These are phyloP conservation scores for Penicillium sp. DNA, from an alignment of 2,329 filamentous ascomycete species.

Conservation along the genomic window DNA sequence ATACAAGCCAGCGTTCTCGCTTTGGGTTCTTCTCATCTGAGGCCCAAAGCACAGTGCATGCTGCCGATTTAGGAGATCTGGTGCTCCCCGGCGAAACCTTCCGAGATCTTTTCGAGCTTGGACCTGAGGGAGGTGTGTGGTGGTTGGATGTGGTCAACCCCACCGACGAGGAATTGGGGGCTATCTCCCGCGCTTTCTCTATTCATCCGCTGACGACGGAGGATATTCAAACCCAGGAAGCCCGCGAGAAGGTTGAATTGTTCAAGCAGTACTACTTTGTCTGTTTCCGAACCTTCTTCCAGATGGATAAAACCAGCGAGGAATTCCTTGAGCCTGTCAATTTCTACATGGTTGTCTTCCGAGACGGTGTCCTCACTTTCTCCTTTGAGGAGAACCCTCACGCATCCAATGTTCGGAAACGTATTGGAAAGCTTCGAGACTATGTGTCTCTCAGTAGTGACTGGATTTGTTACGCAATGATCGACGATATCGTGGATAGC, in stretches of 20 bases:
- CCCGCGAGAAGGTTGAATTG: constrained; percentile 96
- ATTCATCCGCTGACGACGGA: constrained; percentile 94
- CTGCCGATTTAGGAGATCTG: constrained; percentile 81
- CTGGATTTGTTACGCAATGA: constrained; percentile 98
- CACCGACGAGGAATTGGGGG: constrained; percentile 80
- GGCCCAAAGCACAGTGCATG: constrained; percentile 89
- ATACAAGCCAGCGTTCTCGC: constrained; percentile 65
- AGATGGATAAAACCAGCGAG: constrained; percentile 72
- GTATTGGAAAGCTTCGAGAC: constrained; percentile 89
- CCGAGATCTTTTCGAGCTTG: constrained; percentile 76
- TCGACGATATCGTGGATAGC: constrained; percentile 96
- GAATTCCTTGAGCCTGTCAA: constrained; percentile 93
- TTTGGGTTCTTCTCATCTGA: constrained; percentile 98
- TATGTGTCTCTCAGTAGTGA: constrained; percentile 93
- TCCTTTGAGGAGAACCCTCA: constrained; percentile 87
- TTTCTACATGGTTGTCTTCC: constrained; percentile 94
- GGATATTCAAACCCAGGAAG: constrained; percentile 92
- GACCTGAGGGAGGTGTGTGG: constrained; percentile 80
- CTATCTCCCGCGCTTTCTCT: constrained; percentile 89
- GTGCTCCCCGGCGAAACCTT: constrained; percentile 87
- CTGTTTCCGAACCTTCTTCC: constrained; percentile 90
- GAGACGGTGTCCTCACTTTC: constrained; percentile 91
- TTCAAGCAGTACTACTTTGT: constrained; percentile 98
- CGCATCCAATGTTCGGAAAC: constrained; percentile 81
- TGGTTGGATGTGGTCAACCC: constrained; percentile 95